Evolutionary conservation across 2,329 filamentous ascomycete species (phyloP).

Genomic region (Fusarium longipes): DNA sequence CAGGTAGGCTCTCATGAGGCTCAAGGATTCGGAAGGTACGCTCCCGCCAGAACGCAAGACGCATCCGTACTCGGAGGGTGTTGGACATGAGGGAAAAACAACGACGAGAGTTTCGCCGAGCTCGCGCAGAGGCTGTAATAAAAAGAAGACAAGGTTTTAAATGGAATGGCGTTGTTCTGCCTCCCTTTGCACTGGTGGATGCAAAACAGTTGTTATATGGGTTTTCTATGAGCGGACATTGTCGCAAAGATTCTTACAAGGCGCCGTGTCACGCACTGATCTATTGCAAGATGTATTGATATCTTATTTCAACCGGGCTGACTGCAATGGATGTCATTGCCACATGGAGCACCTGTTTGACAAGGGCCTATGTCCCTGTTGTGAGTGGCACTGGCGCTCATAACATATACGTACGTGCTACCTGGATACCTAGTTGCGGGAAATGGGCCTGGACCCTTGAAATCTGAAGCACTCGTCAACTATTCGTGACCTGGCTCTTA

Average conservation of each 20-base stretch:
- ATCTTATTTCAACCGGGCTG: not conserved
- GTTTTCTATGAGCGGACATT: too few relatives aligned
- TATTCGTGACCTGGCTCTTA: slow-evolving; percentile 5
- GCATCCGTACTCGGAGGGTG: slow-evolving; percentile 35
- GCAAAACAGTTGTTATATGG: not conserved
- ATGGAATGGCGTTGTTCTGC: not conserved
- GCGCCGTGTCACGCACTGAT: not conserved
- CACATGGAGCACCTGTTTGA: not conserved
- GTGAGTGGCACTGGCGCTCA: not conserved
- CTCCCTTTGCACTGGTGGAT: not conserved
- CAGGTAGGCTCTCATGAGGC: not conserved
- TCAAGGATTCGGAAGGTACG: slow-evolving; percentile 17
- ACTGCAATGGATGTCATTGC: too few relatives aligned
- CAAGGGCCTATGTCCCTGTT: not conserved
- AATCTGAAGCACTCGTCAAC: slow-evolving; percentile 28
- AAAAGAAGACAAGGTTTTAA: slow-evolving; percentile 1
- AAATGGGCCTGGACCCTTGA: slow-evolving; percentile 34
- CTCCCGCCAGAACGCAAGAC: slow-evolving; percentile 8
- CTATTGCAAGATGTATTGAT: not conserved
- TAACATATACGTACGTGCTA: slow-evolving; percentile 8
- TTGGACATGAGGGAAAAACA: slow-evolving; percentile 29
- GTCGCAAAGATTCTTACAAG: not conserved
- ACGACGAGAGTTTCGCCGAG: slow-evolving; percentile 30
- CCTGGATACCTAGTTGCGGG: slow-evolving; percentile 11
- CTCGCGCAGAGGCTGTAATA: slow-evolving; percentile 13